Evolutionary conservation across 2,329 filamentous ascomycete species (phyloP), one percentile per base, ranked within the genome.

Genomic region (Fusarium sp.): DNA sequence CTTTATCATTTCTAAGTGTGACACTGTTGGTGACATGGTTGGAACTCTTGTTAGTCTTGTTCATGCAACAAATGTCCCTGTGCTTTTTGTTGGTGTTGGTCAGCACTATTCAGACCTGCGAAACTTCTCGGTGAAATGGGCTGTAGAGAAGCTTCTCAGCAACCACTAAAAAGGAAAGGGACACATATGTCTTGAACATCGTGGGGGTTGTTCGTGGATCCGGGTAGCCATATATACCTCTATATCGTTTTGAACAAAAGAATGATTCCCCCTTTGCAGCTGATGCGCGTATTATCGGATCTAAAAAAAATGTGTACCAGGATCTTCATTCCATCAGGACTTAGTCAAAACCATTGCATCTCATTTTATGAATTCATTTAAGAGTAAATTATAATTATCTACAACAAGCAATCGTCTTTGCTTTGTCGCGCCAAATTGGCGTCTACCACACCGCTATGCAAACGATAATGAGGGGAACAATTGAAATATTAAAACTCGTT

Each of bases 1-100:
- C 9, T 99, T 99, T 82, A 97, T 99, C 79, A 98, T 99, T 76
- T 95, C 92, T 67, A 99, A 99, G 83, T 98, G 96, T 80, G 96
- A 99, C 83, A 99, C 96, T 0, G 97, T 99, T 40, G 97, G 96
- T n/a, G 95, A 98, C 83, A 98, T 98, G 95, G 94, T 98, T 45
- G 94, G 88, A 74, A 98, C 95, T 5, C 85, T 99, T 70, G 96
- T 99, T 69, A 97, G 93, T 80, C 95, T 99, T 85, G 95, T 99
- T 41, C 95, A 98, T 83, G 95, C 96, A 6, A 99, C 97, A 6
- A 94, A 95, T 32, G 97, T 99, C 48, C 97, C 97, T 0, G 94
- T 99, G 23, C 87, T 98, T 14, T 99, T 99, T 79, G 88, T 99
- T 73, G 96, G 88, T 62, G 89, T 91, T 32, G 90, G 90, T 15